Base-by-base conservation (phyloP, 768 basidiomycete species). In the Pulveroboletus frians region DNA sequence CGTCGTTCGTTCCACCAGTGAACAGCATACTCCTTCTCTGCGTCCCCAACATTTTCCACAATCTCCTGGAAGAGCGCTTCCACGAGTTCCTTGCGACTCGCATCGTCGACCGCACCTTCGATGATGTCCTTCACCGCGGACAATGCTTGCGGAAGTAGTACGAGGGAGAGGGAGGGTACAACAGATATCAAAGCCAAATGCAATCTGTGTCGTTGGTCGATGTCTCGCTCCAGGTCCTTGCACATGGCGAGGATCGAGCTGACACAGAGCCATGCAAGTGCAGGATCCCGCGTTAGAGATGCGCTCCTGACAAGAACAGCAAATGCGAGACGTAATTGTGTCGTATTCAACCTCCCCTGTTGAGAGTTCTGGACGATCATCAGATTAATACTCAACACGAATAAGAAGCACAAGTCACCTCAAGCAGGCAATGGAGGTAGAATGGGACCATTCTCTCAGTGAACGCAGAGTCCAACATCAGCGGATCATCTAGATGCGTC, bases 261-360 rank as follows among this genome's bases (percentile, higher is more conserved):
- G 49, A 91, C 69, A 67, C 83, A 87, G 58, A 83, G 76, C 80
- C 84, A 85, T 4, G 81, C 80, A n/a, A 88, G 73, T 0, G 76
- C 69, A 32, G 58, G 55, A 36, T 71, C 65, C 43, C 71, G 70
- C 2, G 74, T 71, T 34, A 73, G 56, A 15, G 52, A 72, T 1
- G 86, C 84, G 47, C 80, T 77, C 52, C 76, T 71, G 21, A 88
- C 80, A 11, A 92, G 73, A 7, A 84, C 77, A n/a, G 84, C 72
- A 59, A 79, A 91, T 6, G 92, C 89, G 35, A 90, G 73, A 26
- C 84, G 69, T 8, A 92, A 74, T 59, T 92, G 92, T 0, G 73
- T 48, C 0, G 76, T 77, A 49, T 73, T 84, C 13, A 93, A 71
- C 52, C 71, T 74, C 21, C 76, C 80, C 35, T 85, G 77, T 1